Base-by-base conservation (phyloP, 176 grass and related monocot species). In the Triticum aestivum region DNA sequence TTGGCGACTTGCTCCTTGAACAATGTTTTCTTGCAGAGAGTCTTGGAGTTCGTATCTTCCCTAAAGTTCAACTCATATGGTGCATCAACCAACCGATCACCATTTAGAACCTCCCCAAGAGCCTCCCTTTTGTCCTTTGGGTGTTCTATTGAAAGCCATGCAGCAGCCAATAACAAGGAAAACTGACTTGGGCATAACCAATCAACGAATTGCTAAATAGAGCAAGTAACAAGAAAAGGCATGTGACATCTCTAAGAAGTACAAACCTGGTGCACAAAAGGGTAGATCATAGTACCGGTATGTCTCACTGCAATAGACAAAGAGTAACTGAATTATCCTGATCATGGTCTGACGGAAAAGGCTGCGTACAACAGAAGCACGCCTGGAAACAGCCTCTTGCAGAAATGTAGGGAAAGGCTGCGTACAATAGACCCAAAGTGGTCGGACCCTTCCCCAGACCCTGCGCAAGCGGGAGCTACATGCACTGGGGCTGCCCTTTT, bases 261-360 rank as follows among this genome's bases (percentile, higher is more conserved):
- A 72, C 84, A 88, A 91, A 98, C 95, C 95, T 93, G 93, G 95
- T 45, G 86, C 83, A 85, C 95, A 95, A 68, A 98, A 93, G 72
- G 96, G 93, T 35, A 98, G 84, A 88, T 98, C 96, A 79, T 95
- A 98, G 86, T 93, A 98, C 33, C 96, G 89, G 79, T 93, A 98
- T 6, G 96, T 98, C 81, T 98, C 93, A 88, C 96, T 98, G 96
- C 77, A 95, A 90, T 76, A 83, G 14, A 87, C 11, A 82, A 68
- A 64, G 30, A 27, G 76, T 23, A 80, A 61, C 20, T 80, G 29
- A 62, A 30, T 84, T 56, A 82, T 69, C 29, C 39, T 65, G 34
- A 74, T 42, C 38, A 85, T 51, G 26, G 21, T 38, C 7, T 83
- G 88, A 78, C 18, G 65, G 47, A 74, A 52, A 84, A 51, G 34